Evolutionary conservation across 2,329 filamentous ascomycete genomes (phyloP).

Genomic region (Escovopsis sp.): DNA sequence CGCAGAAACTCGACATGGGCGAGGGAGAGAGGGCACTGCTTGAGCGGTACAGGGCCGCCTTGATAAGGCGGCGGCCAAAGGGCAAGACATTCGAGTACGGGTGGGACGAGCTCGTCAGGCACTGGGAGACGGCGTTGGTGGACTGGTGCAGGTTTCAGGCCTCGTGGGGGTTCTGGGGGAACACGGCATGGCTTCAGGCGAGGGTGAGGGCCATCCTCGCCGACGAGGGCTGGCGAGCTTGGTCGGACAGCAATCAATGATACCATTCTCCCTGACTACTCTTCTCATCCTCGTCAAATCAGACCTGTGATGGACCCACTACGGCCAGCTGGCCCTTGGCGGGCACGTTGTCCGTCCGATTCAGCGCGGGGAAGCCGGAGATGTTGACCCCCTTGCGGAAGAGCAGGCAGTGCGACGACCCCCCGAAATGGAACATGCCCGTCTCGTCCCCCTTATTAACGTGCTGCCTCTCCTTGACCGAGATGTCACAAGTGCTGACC

Average conservation of each 20-base stretch:
- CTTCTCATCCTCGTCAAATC: no score
- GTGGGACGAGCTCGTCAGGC: conserved; percentile 38
- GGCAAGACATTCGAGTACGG: conserved; percentile 24
- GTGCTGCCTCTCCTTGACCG: conserved; percentile 48
- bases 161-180: conserved; percentile 48
- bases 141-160: conserved; percentile 52
- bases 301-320: conserved; percentile 24
- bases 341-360: conserved; percentile 24
- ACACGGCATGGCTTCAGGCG: conserved; percentile 42
- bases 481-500: conserved; percentile 59
- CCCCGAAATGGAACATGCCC: conserved; percentile 74
- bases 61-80: conserved; percentile 13
- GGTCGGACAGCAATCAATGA: conserved; percentile 18
- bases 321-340: conserved; percentile 23
- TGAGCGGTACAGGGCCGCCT: conserved; percentile 27
- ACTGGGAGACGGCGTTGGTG: conserved; percentile 54
- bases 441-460: conserved; percentile 56
- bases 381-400: conserved; percentile 44
- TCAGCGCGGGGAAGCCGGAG: conserved; percentile 22
- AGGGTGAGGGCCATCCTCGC: conserved; percentile 34
- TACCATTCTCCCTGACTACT: not conserved
- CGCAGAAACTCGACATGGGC: conserved; percentile 31
- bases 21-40: conserved; percentile 37
- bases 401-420: conserved; percentile 53
- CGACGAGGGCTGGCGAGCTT: conserved; percentile 29